Conservation (phyloP, 1,284 basidiomycete genomes). For the Fomitopsis palustris region DNA sequence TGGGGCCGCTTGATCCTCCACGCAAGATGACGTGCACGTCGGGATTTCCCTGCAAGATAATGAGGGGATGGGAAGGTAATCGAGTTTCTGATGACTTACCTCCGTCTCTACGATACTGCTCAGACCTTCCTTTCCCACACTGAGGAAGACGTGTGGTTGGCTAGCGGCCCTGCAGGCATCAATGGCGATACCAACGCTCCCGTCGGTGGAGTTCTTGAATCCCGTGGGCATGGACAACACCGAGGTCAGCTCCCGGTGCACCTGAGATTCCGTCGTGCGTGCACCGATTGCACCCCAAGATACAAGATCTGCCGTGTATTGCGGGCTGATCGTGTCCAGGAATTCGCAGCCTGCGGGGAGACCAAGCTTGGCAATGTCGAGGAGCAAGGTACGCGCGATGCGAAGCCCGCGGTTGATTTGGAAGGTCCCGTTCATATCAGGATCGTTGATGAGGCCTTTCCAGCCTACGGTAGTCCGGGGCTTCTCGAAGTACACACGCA, state of each 20-base stretch:
- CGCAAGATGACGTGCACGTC: constrained; percentile 92
- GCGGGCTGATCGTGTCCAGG: constrained; percentile 85
- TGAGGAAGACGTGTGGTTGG: constrained; percentile 87
- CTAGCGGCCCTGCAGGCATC: constrained; percentile 90
- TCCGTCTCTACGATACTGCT: constrained; percentile 90
- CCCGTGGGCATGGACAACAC: constrained; percentile 90
- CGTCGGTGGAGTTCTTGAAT: constrained; percentile 77
- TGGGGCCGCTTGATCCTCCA: constrained; percentile 84
- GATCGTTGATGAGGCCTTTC: constrained; percentile 98
- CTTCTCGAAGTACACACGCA: constrained; percentile 98
- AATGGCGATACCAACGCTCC: constrained; percentile 79
- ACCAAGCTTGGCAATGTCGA: constrained; percentile 85
- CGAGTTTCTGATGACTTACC: constrained; percentile 35
- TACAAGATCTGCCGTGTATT: constrained; percentile 95
- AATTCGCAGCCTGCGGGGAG: constrained; percentile 89
- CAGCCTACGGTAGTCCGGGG: constrained; percentile 96
- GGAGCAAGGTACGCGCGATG: constrained; percentile 84
- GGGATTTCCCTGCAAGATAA: constrained; percentile 62
- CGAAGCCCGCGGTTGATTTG: constrained; percentile 96
- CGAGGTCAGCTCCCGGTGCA: constrained; percentile 85
- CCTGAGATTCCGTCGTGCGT: constrained; percentile 94
- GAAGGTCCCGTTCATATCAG: constrained; percentile 82
- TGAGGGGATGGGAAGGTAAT: background rate
- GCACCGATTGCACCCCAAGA: constrained; percentile 98
- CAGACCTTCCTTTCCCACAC: constrained; percentile 89